Percentiles rank a stretch among this genome's conserved stretches.
Evolutionary conservation across 176 grass and related monocot species (phyloP).

Genomic region (Musa troglodytarum): DNA sequence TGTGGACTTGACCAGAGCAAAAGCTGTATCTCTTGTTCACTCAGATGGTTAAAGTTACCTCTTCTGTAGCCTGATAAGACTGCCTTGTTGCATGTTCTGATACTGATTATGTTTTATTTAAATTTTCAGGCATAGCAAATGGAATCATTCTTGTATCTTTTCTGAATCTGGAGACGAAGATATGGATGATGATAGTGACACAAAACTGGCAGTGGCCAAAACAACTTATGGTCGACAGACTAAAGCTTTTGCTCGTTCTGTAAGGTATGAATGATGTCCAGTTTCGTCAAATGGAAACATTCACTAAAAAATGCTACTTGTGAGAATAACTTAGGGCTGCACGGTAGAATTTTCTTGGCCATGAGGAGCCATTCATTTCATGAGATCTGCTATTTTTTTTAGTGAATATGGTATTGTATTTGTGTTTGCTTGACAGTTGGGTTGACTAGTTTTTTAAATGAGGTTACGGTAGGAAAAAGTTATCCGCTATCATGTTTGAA

Average conservation of each 20-base stretch:
- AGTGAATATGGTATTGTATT: background rate
- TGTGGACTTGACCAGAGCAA: too few relatives aligned
- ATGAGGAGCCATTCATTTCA: background rate
- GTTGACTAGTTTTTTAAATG: too few relatives aligned
- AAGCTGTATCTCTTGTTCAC: too few relatives aligned
- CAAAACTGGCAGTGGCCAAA: conserved; percentile 3
- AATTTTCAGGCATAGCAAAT: conserved; percentile 67
- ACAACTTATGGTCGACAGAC: conserved; percentile 22
- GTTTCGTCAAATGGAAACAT: background rate
- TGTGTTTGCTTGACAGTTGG: too few relatives aligned
- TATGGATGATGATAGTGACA: conserved; percentile 30
- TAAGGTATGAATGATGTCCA: conserved; percentile 35
- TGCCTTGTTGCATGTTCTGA: background rate
- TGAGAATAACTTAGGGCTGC: background rate
- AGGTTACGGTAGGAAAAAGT: too few relatives aligned
- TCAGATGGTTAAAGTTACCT: too few relatives aligned
- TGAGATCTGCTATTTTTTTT: background rate
- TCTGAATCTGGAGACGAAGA: conserved; percentile 87
- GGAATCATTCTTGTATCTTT: conserved; percentile 88
- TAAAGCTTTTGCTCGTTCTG: conserved; percentile 25
- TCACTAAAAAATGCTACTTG: background rate
- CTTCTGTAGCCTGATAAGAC: background rate
- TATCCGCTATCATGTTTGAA: too few relatives aligned
- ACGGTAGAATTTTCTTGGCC: background rate
- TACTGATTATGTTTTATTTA: conserved; percentile 1